Base-by-base conservation (phyloP, 2,329 filamentous ascomycete species). In the Ilyonectria robusta region DNA sequence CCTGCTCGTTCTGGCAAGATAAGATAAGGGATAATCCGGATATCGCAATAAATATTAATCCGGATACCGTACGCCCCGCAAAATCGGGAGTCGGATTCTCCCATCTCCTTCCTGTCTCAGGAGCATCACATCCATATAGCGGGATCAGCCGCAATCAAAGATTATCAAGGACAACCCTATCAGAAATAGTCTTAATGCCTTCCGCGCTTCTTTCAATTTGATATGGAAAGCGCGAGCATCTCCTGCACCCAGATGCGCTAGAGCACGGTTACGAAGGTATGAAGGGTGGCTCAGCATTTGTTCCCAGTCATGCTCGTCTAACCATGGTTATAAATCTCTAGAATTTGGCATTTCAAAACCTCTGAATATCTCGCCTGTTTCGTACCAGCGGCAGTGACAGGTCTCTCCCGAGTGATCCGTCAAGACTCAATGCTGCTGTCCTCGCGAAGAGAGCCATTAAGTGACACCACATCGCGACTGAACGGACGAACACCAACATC, bases 241-340 rank as follows among this genome's bases (percentile, higher is more conserved):
- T 48, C 46, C 46, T 26, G 46, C 46, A 48, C 46, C 46, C 46
- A 48, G 46, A 48, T 48, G 46, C 46, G 46, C 46, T 48, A 48
- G n/a, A 21, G 46, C 46, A 3, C 46, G 46, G 46, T 48, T 48
- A 48, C 46, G 35, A 40, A 40, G 35, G 35, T 40, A 26, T 3
- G 35, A 15, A 40, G 17, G 35, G 35, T 40, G 35, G 35, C 35
- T 40, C 35, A 40, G 11, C 35, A 40, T 40, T 40, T 40, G 35
- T 40, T 40, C 35, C 35, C 35, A 40, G 35, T 40, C 35, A 40
- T 40, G 35, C 35, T 40, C 35, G 35, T 40, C 35, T 40, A 40
- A 40, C 35, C 35, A 40, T 11, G 35, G 6, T n/a, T 40, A 40
- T 13, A 40, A 3, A 26, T 26, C 35, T 40, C 35, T 40, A 40